These are phyloP conservation scores for Strobilomyces echinocephalus DNA, from an alignment of 768 basidiomycete species.

Conservation along the genomic window DNA sequence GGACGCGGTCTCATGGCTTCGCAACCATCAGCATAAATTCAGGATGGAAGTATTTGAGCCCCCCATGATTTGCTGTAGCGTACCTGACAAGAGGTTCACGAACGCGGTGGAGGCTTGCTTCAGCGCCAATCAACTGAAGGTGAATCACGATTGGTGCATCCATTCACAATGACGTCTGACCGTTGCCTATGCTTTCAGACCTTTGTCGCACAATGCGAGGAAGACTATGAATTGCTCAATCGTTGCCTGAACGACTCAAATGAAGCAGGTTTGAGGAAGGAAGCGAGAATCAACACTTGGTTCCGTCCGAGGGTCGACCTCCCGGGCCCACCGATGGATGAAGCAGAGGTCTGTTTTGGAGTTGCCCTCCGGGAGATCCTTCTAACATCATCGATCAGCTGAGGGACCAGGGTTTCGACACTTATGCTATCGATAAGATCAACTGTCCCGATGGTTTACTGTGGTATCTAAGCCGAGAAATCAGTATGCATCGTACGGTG, in stretches of 20 bases:
- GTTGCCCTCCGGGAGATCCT: not conserved
- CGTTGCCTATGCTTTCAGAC: conserved; percentile 43
- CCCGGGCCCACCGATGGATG: conserved; percentile 49
- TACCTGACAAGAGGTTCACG: conserved; percentile 59
- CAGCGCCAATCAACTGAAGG: conserved; percentile 54
- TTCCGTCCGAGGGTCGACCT: conserved; percentile 45
- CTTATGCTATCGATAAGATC: conserved; percentile 78
- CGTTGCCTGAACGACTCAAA: conserved; percentile 59
- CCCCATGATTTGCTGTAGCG: conserved; percentile 63
- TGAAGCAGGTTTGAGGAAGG: conserved; percentile 46
- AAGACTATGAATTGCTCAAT: conserved; percentile 75
- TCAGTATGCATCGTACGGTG: conserved; percentile 72
- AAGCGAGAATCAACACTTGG: conserved; percentile 61
- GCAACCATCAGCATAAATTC: conserved; percentile 60
- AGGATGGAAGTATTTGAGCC: conserved; percentile 85
- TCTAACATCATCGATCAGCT: conserved; percentile 44
- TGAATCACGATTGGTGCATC: conserved; percentile 28
- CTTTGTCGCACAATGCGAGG: conserved; percentile 77
- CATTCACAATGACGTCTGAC: not conserved
- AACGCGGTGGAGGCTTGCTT: conserved; percentile 76
- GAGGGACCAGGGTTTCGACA: conserved; percentile 60
- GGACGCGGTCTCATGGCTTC: conserved; percentile 69
- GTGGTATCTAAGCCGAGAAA: conserved; percentile 60
- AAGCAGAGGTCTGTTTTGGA: conserved; percentile 48
- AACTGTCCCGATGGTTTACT: conserved; percentile 70